Evolutionary conservation across 2,329 filamentous ascomycete genomes (phyloP), one percentile per base, ranked within the genome.

Genomic region (Phaeosphaeria sp.): DNA sequence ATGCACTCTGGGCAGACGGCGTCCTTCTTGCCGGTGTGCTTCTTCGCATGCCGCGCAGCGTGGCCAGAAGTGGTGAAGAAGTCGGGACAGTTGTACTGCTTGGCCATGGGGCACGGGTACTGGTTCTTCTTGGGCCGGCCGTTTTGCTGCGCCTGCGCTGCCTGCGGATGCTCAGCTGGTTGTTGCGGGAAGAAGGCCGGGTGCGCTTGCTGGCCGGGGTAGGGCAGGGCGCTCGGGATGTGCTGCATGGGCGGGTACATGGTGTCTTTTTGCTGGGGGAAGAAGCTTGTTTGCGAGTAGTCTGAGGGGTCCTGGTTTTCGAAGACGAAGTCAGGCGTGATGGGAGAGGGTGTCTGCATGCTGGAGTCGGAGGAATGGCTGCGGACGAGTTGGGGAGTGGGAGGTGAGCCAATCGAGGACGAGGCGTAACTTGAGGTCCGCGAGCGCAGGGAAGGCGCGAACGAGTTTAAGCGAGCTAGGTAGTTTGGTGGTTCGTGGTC

Each of bases 11-110:
- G 79, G 69, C 84, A 91, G 30, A 87, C 86, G 21, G 92, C 89
- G 15, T 88, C 88, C 80, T 93, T 93, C 77, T 92, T 90, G 49
- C 89, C 89, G 1, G 89, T 92, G 80, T 94, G 91, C 71, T 92
- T 93, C 77, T 93, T 93, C 58, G 90, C 91, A 75, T 94, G 91
- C 42, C 91, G 88, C 44, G 91, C 92, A n/a, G 91, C 90, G 69
- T 94, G 91, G 44, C 91, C 91, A 0, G 91, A 93, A 2, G 91
- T 94, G 57, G 91, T 93, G 74, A 94, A 94, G 11, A 87, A 91
- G 80, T 92, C 91, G 68, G 86, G 86, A 79, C 91, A 94, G 42
- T 87, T 85, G 66, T 87, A 89, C 51, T 84, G 85, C 61, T 92
- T 89, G 33, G 88, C 86, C 72, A 89, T 89, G 22, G 89, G 88